Evolutionary conservation across 192 early-diverging fungal species (phyloP), one percentile per base, ranked within the genome.

Genomic region (Rhizoclosmatium sp.): DNA sequence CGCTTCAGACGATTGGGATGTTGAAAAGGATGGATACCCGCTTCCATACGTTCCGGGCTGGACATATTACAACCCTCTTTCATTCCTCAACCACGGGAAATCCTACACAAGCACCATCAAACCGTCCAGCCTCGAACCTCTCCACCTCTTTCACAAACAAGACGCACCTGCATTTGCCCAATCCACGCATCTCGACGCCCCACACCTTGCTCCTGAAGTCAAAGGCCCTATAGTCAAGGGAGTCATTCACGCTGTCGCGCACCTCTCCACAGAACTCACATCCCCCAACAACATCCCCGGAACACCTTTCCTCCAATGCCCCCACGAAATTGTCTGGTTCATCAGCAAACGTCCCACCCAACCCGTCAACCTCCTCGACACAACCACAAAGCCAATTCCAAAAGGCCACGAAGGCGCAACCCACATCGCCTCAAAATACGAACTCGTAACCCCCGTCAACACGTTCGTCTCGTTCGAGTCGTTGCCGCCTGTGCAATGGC

Each of bases 1-100:
- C 48, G 71, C 44, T 7, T 16, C 19, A 12, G 19, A 54, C 16
- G 2, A 10, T 16, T 72, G 71, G 71, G 59, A 72, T 2, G 16
- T 54, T 31, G 10, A 54, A 31, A 54, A 59, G 16, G 16, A 59
- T 9, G 71, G 71, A 3, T 72, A 72, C 58, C 71, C 71, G 54
- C 54, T 19, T n/a, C 71, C 71, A 10, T 72, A 72, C 56, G 58
- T 59, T 9, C 47, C 47, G 10, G 71, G 71, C 71, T 72, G 71
- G 71, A 72, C 71, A 16, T 59, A 72, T 54, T 59, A 59, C 58
- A 72, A 72, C 71, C 71, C 71, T 9, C 59, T 72, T 19, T 12
- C 71, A 9, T 72, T 72, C 58, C 23, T 72, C 51, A 44, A 72
- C 49, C 49, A 72, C 3, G 71, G 71, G 14, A 69, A 42, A 39